Evolutionary conservation across 306 rosid species (phyloP), one percentile per base, ranked within the genome.

Genomic region (Fragaria ananassa): DNA sequence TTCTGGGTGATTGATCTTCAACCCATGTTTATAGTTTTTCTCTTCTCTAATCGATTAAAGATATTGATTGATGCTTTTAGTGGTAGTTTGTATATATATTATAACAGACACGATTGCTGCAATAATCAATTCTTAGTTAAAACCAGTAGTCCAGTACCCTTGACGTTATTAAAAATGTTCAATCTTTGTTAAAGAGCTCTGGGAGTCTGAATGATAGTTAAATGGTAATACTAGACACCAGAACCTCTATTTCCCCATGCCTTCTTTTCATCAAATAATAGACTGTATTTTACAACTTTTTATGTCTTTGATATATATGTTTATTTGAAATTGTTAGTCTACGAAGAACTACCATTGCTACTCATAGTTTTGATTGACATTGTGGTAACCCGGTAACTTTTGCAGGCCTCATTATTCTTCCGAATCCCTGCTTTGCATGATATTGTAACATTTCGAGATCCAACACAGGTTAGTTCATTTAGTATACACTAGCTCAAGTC

Each of bases 381-480:
- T 54, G 2, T 27, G 46, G 18, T 66, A 27, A 72, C 74, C 66
- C 61, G 62, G 10, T 29, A 60, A 72, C 72, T 81, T 88, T 34
- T 72, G 42, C 84, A 92, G 98, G 98, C 87, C 61, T 89, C 95
- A 42, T 92, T 79, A 83, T 89, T 85, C 74, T 29, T 94, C 78
- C 80, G 86, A 86, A 86, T 77, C 73, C 97, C 97, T 68, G 90
- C 93, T 34, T 57, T 90, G 68, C 76, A 79, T 46, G 97, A 92
- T 45, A 85, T 94, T 70, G 85, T 94, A 65, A 89, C 91, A 77
- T 94, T 94, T 82, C 76, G 56, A 74, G 91, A 89, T 85, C 97
- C 96, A 80, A 89, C 93, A 17, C 82, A 90, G 95, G 98, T 94
- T 78, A 74, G 84, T 80, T 76, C 42, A 60, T 44, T n/a, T 63